Base-by-base conservation (phyloP, 176 grass and related monocot species). In the Dendrocalamus sinicus region DNA sequence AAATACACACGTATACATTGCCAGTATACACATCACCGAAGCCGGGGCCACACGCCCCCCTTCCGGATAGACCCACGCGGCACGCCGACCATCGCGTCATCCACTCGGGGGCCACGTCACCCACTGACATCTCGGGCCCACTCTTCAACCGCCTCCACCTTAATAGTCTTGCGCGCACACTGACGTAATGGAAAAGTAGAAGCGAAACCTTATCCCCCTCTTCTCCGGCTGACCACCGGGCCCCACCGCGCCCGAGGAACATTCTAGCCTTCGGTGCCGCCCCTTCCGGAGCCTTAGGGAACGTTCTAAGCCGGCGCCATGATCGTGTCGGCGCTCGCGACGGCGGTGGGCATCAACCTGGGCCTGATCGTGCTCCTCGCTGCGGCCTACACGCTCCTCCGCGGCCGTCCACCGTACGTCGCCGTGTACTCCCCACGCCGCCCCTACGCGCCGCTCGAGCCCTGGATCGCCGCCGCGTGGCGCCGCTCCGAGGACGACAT, bases 311-410 rank as follows among this genome's bases (percentile, higher is more conserved):
- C 72, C 14, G 82, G 20, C 62, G 79, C 35, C 50, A 95, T 92
- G 93, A 94, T 98, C 87, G 78, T 98, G 78, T 98, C 96, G 43
- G 96, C 96, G 89, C 86, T 96, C 43, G 73, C 89, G 48, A 98
- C 96, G 86, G 83, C 96, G 57, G 93, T 98, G 82, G 96, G 93
- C 67, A 65, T 98, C 80, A 98, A 98, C 86, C 84, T 98, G 47
- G 90, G 85, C 75, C 80, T 96, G 48, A 91, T 88, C 69, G 45
- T 94, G 67, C 86, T 98, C 45, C 91, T 95, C 65, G 91, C 82
- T 23, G 75, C 81, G 46, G 86, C 83, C 57, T 98, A 94, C 91
- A 70, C 93, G 67, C 79, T 98, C 61, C 88, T 98, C 76, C 96
- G 93, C 46, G 82, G 90, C 81, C 90, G 86, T 47, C 67, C 90